These are phyloP conservation scores for Aureobasidium sp. DNA, from an alignment of 2,329 filamentous ascomycete genomes.

Conservation along the genomic window DNA sequence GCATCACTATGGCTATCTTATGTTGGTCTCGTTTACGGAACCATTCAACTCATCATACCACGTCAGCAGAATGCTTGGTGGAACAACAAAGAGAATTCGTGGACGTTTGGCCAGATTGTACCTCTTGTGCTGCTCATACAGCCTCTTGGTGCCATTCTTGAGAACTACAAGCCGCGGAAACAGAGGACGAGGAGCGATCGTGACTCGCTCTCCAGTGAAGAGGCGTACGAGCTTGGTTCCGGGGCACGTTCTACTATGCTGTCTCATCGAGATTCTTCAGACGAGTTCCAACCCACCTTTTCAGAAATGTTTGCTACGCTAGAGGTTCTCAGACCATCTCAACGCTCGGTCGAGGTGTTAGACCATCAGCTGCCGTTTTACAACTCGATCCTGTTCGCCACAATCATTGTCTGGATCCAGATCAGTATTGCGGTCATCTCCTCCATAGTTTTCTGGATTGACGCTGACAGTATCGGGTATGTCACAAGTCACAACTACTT, in stretches of 20 bases:
- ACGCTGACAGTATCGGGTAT: not conserved
- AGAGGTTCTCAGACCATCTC: not conserved
- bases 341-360: not conserved
- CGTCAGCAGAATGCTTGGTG: slow-evolving; percentile 17
- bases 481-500: not conserved
- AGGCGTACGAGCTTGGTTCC: not conserved
- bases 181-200: not conserved
- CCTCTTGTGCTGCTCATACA: slow-evolving; percentile 23
- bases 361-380: slow-evolving; percentile 1
- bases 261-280: not conserved
- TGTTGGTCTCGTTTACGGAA: slow-evolving; percentile 22
- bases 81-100: slow-evolving; percentile 14
- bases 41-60: slow-evolving; percentile 22
- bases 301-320: not conserved
- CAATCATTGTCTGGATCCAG: not conserved
- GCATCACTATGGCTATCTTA: slow-evolving; percentile 21
- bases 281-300: not conserved
- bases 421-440: not conserved
- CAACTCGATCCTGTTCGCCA: not conserved
- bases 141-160: slow-evolving; percentile 20
- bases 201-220: not conserved
- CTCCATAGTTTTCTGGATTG: not conserved
- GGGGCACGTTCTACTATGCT: not conserved
- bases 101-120: slow-evolving; percentile 23
- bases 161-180: not conserved